Base-by-base conservation (phyloP, 306 rosid species). In the Vigna unguiculata region DNA sequence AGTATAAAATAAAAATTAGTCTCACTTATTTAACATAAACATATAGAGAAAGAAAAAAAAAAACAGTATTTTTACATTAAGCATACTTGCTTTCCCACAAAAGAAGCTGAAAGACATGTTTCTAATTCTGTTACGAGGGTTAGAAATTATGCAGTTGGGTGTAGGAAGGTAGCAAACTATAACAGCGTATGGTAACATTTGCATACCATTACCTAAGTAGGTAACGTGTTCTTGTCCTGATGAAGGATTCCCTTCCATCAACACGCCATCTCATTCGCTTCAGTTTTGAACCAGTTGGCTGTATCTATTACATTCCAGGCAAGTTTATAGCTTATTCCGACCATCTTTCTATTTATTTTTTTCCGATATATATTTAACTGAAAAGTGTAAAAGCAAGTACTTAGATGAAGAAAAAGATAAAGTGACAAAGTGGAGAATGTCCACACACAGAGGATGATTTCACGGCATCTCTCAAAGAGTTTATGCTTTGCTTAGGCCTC, bases 401-500 rank as follows among this genome's bases (percentile, higher is more conserved):
- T 19, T 28, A 66, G 74, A 28, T 1, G 41, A 54, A 54, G 71
- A 43, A 75, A 74, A 79, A 61, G 49, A 54, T 17, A 83, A 74
- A 78, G 76, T 4, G 7, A 22, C 19, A 78, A 75, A 78, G 69
- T 51, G 60, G 52, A 25, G 20, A 55, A 53, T 20, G 73, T 67
- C 5, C 45, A 15, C 46, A 1, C 45, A 15, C 40, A 1, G 69
- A n/a, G n/a, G n/a, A n/a, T n/a, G 72, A 61, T 43, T 77, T 73
- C 25, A 81, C 52, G 74, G 82, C 82, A 73, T 22, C 61, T 71
- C 54, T 13, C 47, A 21, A 67, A 72, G 46, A 76, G 48, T 84
- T 63, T 76, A 69, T 88, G 80, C 88, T 69, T 85, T 72, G 68
- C 84, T 40, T 40, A 9, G 45, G 13, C 54, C 78, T 78, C 22